A percentile compares a stretch with the other conserved stretches of the same genome.
These are phyloP conservation scores for Aspergillus bombycis DNA, from an alignment of 2,329 filamentous ascomycete genomes.

Conservation along the genomic window DNA sequence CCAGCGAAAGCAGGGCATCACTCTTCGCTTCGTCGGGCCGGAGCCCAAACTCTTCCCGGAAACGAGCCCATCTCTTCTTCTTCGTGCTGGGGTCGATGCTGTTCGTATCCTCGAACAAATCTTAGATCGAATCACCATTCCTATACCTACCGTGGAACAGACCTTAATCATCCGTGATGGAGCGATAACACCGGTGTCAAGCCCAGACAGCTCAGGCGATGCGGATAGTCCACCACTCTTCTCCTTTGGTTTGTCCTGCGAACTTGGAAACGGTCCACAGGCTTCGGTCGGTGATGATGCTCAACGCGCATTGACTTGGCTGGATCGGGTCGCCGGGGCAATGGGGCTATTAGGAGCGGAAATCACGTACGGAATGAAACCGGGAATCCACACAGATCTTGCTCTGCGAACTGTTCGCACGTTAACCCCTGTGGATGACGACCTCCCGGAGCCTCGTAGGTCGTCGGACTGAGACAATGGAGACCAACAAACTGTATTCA, in stretches of 20 bases:
- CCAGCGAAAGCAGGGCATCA: not conserved
- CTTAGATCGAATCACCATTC: not conserved
- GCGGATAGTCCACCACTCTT: not conserved
- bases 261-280: not conserved
- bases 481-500: not conserved
- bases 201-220: not conserved
- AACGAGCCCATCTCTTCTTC: not conserved
- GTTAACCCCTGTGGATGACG: not conserved
- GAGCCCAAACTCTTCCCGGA: not conserved
- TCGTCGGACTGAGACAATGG: not conserved
- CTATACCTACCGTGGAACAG: not conserved
- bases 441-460: not conserved
- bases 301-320: not conserved
- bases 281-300: not conserved
- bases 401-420: not conserved
- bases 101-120: not conserved
- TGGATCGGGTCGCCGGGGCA: not conserved
- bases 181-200: not conserved
- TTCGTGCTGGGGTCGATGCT: not conserved
- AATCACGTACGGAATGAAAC: not conserved
- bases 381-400: not conserved
- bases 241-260: not conserved
- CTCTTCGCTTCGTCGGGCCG: not conserved
- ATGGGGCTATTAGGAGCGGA: slow-evolving; percentile 1
- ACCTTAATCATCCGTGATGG: not conserved